These are phyloP conservation scores for Macrophomina phaseolina DNA, from an alignment of 2,329 filamentous ascomycete species.

Conservation along the genomic window DNA sequence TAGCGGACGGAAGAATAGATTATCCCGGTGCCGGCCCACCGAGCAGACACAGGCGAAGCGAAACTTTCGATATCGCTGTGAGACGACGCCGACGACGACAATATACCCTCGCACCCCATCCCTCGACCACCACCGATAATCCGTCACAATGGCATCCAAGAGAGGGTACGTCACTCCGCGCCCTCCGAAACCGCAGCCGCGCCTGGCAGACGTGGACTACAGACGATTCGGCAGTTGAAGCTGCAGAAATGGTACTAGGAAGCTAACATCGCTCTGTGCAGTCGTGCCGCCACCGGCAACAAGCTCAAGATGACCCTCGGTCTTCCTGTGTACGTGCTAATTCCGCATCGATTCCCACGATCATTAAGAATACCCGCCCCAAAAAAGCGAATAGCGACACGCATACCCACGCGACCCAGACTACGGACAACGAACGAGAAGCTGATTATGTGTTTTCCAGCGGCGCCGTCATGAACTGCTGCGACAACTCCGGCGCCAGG, in stretches of 20 bases:
- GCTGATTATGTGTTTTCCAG: slow-evolving; percentile 56
- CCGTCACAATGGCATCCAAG: slow-evolving; percentile 47
- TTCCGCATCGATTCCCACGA: slow-evolving; percentile 19
- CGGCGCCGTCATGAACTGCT: slow-evolving; percentile 99
- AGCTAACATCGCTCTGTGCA: slow-evolving; percentile 43
- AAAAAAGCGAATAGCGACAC: slow-evolving; percentile 28
- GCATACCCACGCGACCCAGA: slow-evolving; percentile 22
- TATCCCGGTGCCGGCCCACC: slow-evolving; percentile 13
- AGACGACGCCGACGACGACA: slow-evolving; percentile 27
- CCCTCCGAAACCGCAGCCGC: not conserved
- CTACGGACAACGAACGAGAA: slow-evolving; percentile 29
- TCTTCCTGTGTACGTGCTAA: slow-evolving; percentile 92
- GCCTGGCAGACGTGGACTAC: not conserved
- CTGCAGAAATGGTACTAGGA: slow-evolving; percentile 2
- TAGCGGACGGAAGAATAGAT: slow-evolving; percentile 23
- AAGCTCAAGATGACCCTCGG: slow-evolving; percentile 99
- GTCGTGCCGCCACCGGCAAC: slow-evolving; percentile 90
- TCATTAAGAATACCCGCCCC: not conserved
- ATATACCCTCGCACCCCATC: slow-evolving; percentile 26
- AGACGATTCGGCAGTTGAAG: not conserved
- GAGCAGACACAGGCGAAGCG: slow-evolving; percentile 24
- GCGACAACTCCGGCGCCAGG: slow-evolving; percentile 97
- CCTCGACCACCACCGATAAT: slow-evolving; percentile 41
- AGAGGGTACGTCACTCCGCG: slow-evolving; percentile 42
- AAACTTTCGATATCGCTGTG: slow-evolving; percentile 26